Evolutionary conservation across 2,329 filamentous ascomycete species (phyloP).

Genomic region (Aphanoascus verrucosus): DNA sequence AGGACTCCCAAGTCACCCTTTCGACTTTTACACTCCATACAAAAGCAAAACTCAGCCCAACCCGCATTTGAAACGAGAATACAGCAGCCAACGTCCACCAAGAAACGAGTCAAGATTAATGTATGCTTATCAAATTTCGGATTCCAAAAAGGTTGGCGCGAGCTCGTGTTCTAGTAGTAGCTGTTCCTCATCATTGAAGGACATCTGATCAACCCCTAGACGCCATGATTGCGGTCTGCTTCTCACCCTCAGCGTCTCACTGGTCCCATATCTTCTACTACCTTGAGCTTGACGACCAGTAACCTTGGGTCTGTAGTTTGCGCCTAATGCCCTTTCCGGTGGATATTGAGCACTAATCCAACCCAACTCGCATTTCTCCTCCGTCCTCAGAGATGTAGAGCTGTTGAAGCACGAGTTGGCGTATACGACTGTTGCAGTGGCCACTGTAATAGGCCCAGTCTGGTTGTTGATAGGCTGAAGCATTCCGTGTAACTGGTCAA

Average conservation of each 20-base stretch:
- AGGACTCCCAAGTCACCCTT: too few relatives aligned
- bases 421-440: conserved; percentile 24
- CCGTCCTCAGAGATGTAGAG: conserved; percentile 18
- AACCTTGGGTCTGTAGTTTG: neutral
- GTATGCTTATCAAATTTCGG: neutral
- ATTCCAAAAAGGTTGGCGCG: neutral
- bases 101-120: too few relatives aligned
- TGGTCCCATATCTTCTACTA: neutral
- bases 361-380: conserved; percentile 20
- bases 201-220: neutral
- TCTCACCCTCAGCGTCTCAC: neutral
- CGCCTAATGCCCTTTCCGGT: neutral
- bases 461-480: conserved; percentile 17
- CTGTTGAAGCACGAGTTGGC: conserved; percentile 24
- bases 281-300: neutral
- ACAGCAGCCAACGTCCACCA: too few relatives aligned
- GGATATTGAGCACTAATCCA: neutral
- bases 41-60: too few relatives aligned
- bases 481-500: conserved; percentile 24
- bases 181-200: neutral
- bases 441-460: conserved; percentile 17
- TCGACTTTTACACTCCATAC: too few relatives aligned
- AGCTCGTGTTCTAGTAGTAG: neutral
- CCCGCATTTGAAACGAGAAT: neutral
- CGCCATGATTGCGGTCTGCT: conserved; percentile 3